A percentile compares a stretch with the other conserved stretches of the same genome.
phyloP scores from a whole-genome alignment of 305 asterid species.

The Fraxinus platypoda region DNA sequence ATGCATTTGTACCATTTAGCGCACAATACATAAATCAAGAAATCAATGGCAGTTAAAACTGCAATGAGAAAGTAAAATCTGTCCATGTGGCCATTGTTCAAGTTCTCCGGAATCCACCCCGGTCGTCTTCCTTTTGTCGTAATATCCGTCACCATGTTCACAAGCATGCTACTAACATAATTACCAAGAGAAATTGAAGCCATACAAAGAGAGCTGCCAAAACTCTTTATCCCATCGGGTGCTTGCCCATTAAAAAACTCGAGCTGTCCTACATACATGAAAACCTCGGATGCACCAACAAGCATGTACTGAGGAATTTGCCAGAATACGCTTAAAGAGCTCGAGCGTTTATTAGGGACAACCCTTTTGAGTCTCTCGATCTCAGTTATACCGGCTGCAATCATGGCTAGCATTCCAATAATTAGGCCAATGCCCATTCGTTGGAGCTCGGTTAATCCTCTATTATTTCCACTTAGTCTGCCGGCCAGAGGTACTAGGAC shows the following conservation, averaged over 20 bases:
- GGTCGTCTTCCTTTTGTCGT: constrained; percentile 17
- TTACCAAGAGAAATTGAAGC: constrained; percentile 35
- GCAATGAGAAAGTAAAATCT: constrained; percentile 27
- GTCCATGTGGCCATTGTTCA: constrained; percentile 27
- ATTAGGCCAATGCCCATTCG: constrained; percentile 32
- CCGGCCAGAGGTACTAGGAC: constrained; percentile 26
- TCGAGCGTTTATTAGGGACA: constrained; percentile 9
- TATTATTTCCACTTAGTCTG: constrained; percentile 18
- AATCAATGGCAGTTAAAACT: constrained; percentile 17
- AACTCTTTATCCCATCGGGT: constrained; percentile 35
- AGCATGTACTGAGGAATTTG: constrained; percentile 29
- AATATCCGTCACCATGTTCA: constrained; percentile 27
- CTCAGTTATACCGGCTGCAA: constrained; percentile 30
- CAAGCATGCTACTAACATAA: constrained; percentile 33
- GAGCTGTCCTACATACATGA: constrained; percentile 35
- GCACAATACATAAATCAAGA: constrained; percentile 14
- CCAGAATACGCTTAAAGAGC: constrained; percentile 29
- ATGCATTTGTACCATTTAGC: constrained; percentile 26
- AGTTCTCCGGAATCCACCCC: constrained; percentile 30
- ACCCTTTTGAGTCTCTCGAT: constrained; percentile 12
- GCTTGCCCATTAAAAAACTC: constrained; percentile 34
- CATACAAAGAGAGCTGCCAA: constrained; percentile 36
- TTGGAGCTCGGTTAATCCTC: constrained; percentile 29
- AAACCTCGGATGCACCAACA: constrained; percentile 31
- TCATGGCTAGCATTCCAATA: constrained; percentile 26